Conservation (phyloP, 2,329 filamentous ascomycete genomes). For the Phialemonium atrogriseum region DNA sequence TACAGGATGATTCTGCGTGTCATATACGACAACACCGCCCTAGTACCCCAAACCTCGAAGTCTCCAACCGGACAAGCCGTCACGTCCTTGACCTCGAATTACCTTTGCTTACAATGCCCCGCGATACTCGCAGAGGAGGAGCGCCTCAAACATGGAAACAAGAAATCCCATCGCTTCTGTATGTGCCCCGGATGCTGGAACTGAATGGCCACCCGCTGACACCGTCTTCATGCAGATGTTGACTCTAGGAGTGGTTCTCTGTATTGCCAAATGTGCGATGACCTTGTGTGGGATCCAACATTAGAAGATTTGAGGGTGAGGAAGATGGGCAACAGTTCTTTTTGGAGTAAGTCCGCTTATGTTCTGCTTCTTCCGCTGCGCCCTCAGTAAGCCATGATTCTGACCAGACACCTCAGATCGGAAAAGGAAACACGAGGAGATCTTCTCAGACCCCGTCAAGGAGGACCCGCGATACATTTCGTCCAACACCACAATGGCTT, state of each 20-base stretch:
- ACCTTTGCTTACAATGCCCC: conserved; percentile 66
- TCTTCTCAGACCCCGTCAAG: conserved; percentile 52
- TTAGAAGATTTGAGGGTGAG: conserved; percentile 66
- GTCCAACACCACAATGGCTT: conserved; percentile 68
- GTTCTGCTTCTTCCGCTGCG: not conserved
- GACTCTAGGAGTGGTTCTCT: conserved; percentile 68
- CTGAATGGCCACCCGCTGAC: conserved; percentile 19
- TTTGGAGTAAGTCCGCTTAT: conserved; percentile 43
- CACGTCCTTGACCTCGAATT: conserved; percentile 59
- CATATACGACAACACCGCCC: conserved; percentile 59
- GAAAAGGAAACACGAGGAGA: conserved; percentile 69
- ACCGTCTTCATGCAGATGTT: conserved; percentile 45
- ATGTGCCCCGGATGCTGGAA: no score
- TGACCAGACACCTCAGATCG: conserved; percentile 36
- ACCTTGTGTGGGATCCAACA: conserved; percentile 75
- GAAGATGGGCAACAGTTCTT: conserved; percentile 59
- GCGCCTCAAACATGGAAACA: conserved; percentile 56
- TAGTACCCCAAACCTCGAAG: conserved; percentile 59
- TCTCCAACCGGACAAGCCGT: conserved; percentile 45
- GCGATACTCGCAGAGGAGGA: conserved; percentile 59
- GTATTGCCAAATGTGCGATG: conserved; percentile 75
- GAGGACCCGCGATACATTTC: conserved; percentile 72
- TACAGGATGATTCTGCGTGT: conserved; percentile 65
- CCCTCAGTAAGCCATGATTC: conserved; percentile 1
- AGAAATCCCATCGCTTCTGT: conserved; percentile 70